These are phyloP conservation scores for Oehlia diaphana DNA, from an alignment of 192 early-diverging fungal species.

Conservation along the genomic window DNA sequence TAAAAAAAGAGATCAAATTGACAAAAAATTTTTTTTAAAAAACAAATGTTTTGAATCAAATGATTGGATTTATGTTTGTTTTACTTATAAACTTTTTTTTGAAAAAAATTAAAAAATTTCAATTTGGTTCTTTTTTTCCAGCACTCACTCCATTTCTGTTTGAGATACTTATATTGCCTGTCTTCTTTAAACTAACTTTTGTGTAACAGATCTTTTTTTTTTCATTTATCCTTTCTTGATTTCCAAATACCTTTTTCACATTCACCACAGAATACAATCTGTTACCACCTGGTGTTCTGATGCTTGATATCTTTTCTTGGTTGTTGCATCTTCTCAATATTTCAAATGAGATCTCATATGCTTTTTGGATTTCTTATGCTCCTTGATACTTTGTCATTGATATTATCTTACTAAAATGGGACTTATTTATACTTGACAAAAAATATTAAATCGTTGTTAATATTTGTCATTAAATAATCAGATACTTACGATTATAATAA, in stretches of 20 bases:
- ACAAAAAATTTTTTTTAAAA: too few species aligned
- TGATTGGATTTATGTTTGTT: too few species aligned
- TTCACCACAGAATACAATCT: neutral
- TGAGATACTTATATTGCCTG: too few species aligned
- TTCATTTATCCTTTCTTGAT: neutral
- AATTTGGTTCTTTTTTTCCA: too few species aligned
- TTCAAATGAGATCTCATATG: constrained; percentile 6
- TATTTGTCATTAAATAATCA: too few species aligned
- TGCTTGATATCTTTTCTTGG: constrained; percentile 13
- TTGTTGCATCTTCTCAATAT: constrained; percentile 13
- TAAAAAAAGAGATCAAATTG: too few species aligned
- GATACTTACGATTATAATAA: too few species aligned
- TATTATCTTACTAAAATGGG: neutral
- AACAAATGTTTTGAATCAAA: too few species aligned
- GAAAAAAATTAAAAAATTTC: too few species aligned
- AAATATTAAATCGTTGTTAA: neutral
- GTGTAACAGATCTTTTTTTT: neutral
- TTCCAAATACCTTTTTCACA: constrained; percentile 8
- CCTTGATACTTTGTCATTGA: neutral
- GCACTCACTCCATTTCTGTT: too few species aligned
- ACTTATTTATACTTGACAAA: constrained; percentile 24
- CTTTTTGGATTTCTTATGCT: neutral
- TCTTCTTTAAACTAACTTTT: too few species aligned
- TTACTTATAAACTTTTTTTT: too few species aligned
- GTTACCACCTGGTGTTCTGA: neutral